A percentile compares a stretch with the other conserved stretches of the same genome.
Conservation (phyloP, 2,329 filamentous ascomycete species). For the Aureobasidium pullulans region DNA sequence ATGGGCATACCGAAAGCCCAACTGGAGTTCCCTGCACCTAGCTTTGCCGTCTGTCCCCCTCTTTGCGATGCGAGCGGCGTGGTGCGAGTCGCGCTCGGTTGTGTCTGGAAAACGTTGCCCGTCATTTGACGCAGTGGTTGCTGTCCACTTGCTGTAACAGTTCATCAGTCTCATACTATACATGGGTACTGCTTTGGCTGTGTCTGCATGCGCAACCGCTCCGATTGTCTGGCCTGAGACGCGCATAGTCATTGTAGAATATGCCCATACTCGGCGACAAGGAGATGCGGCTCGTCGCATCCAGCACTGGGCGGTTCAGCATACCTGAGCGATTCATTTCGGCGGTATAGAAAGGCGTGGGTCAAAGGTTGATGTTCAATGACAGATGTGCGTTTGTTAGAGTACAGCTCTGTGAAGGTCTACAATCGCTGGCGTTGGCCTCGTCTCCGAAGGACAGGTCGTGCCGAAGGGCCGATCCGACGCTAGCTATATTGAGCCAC, state of each 20-base stretch:
- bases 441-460: background rate
- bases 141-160: slow-evolving; percentile 38
- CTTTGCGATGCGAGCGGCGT: slow-evolving; percentile 16
- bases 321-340: slow-evolving; percentile 46
- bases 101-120: slow-evolving; percentile 42
- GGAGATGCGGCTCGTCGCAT: background rate
- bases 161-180: background rate
- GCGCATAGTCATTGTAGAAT: background rate
- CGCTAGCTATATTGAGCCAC: background rate
- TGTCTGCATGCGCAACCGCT: background rate
- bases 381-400: background rate
- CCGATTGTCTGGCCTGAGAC: background rate
- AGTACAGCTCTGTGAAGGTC: background rate
- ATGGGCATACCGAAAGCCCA: slow-evolving; percentile 18
- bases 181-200: background rate
- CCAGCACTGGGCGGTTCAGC: slow-evolving; percentile 24
- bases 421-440: background rate
- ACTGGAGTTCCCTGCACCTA: slow-evolving; percentile 13
- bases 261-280: background rate
- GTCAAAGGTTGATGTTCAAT: background rate
- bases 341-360: background rate
- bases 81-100: slow-evolving; percentile 17
- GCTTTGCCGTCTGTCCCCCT: slow-evolving; percentile 17
- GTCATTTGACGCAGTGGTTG: slow-evolving; percentile 47
- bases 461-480: background rate